Evolutionary conservation across 129 eudicot species (phyloP).

Genomic region (Chrysanthemum seticuspe): DNA sequence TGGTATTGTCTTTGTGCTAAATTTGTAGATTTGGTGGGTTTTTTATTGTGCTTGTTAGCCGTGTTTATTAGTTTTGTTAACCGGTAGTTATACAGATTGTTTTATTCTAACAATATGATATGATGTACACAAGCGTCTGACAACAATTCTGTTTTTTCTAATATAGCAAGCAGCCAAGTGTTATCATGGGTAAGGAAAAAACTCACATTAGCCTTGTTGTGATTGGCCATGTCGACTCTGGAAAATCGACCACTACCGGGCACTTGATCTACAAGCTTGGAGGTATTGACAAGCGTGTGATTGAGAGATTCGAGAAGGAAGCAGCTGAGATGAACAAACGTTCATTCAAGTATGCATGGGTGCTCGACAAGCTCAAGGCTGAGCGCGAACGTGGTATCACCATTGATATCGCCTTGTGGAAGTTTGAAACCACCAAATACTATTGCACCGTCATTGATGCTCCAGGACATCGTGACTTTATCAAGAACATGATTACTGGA

Average conservation of each 20-base stretch:
- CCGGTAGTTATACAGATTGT: no score
- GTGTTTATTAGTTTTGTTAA: no score
- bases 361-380: conserved; percentile 57
- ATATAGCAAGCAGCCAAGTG: conserved; percentile 11
- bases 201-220: conserved; percentile 39
- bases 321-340: conserved; percentile 68
- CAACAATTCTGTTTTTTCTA: neutral
- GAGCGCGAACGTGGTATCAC: conserved; percentile 68
- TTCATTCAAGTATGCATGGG: conserved; percentile 63
- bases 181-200: conserved; percentile 40
- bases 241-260: conserved; percentile 47
- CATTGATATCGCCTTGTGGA: conserved; percentile 59
- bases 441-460: conserved; percentile 67
- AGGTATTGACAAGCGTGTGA: conserved; percentile 63
- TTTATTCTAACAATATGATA: no score
- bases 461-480: conserved; percentile 51
- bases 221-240: conserved; percentile 47
- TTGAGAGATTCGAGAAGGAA: conserved; percentile 54
- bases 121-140: neutral
- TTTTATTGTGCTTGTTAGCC: neutral
- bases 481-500: conserved; percentile 40
- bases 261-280: conserved; percentile 60
- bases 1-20: no score
- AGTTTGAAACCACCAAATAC: conserved; percentile 54
- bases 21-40: neutral